Evolutionary conservation across 495 filamentous ascomycete species (phyloP), one percentile per base, ranked within the genome.

Genomic region (Penicillium arizonense): DNA sequence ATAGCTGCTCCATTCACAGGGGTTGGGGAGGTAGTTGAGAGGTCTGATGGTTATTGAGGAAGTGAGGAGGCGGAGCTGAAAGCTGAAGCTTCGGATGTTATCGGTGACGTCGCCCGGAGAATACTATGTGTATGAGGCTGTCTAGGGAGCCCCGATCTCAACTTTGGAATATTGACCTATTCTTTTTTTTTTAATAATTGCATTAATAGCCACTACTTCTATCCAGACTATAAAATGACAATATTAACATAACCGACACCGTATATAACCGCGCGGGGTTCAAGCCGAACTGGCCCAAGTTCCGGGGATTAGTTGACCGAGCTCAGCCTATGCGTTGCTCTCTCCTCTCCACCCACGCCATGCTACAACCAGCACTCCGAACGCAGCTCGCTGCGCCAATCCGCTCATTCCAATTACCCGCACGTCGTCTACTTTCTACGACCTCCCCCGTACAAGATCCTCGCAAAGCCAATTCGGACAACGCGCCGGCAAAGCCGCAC

Each of bases 401-500:
- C 11, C 20, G 36, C 11, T 26, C 8, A 21, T 1, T n/a, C 41
- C 46, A 32, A 50, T 35, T 39, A n/a, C 16, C n/a, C 9, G 8
- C 37, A 5, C 24, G 38, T 21, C 65, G 63, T 36, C 34, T 53
- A 16, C 50, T 71, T 30, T 74, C 71, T 16, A 39, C 57, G 16
- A 64, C 66, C 9, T 44, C 59, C 18, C n/a, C 59, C 5, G 36
- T 24, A 7, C 58, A 59, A 18, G 56, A 59, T 40, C 45, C 47
- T 18, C 46, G 32, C 18, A 39, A 34, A 14, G 52, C 50, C 38
- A 38, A 44, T 28, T 46, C 53, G 51, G 52, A 39, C 40, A 56
- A 53, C 43, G 39, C 59, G 33, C 26, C 58, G 39, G 53, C 61
- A 39, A 69, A 64, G 51, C 70, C 66, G 37, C 70, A 70, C 54